These are phyloP conservation scores for Linaria vulgaris DNA, from an alignment of 257 asterid genomes.

Conservation along the genomic window DNA sequence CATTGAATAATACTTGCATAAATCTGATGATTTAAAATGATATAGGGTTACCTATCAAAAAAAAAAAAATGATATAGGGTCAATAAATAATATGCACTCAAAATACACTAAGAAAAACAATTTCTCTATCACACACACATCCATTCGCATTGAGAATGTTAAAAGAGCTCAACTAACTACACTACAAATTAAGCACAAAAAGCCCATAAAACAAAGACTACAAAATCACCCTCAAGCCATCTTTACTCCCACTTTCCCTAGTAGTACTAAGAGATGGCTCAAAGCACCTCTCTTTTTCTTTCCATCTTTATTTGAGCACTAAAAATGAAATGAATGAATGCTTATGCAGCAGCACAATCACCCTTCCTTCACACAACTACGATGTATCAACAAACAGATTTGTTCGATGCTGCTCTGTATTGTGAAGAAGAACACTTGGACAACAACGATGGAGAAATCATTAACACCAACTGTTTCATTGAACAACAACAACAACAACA, in stretches of 20 bases:
- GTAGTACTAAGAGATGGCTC: constrained; percentile 32
- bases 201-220: constrained; percentile 16
- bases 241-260: constrained; percentile 9
- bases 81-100: too few relatives aligned
- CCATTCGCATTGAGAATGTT: too few relatives aligned
- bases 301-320: constrained; percentile 34
- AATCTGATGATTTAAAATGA: too few relatives aligned
- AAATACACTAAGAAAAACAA: too few relatives aligned
- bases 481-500: constrained; percentile 7
- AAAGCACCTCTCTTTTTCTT: constrained; percentile 27
- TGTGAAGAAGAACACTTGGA: constrained; percentile 51
- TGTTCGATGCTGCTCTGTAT: constrained; percentile 37
- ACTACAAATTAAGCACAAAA: constrained; percentile 15
- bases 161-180: background rate
- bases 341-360: constrained; percentile 22
- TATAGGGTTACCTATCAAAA: too few relatives aligned
- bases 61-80: too few relatives aligned
- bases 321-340: constrained; percentile 18
- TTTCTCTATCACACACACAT: too few relatives aligned
- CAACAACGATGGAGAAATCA: constrained; percentile 3
- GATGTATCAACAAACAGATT: constrained; percentile 29
- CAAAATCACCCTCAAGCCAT: constrained; percentile 20
- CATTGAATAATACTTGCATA: too few relatives aligned
- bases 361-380: too few relatives aligned
- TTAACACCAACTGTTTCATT: constrained; percentile 18